These are phyloP conservation scores for Claviceps pazoutovae DNA, from an alignment of 2,329 filamentous ascomycete genomes.

Conservation along the genomic window DNA sequence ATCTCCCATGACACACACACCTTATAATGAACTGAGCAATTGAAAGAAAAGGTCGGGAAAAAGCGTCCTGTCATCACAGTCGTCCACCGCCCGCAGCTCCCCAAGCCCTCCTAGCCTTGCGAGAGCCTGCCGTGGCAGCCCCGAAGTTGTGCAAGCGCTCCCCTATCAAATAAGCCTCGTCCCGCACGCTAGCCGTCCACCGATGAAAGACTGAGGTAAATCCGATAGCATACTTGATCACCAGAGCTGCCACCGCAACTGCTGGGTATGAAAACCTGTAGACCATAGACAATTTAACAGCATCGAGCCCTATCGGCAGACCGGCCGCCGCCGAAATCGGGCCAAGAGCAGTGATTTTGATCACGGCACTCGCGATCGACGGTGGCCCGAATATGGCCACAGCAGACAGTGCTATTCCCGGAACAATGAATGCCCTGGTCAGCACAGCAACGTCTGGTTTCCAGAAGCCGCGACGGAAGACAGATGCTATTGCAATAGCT, in stretches of 20 bases:
- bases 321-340: conserved; percentile 10
- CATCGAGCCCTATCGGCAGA: conserved; percentile 18
- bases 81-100: conserved; percentile 17
- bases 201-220: conserved; percentile 49
- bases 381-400: conserved; percentile 53
- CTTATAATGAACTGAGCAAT: background rate
- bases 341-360: conserved; percentile 13
- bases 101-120: conserved; percentile 23
- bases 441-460: conserved; percentile 66
- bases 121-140: conserved; percentile 23
- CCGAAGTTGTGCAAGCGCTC: conserved; percentile 93
- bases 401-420: conserved; percentile 47
- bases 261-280: conserved; percentile 58
- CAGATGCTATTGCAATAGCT: conserved; percentile 58
- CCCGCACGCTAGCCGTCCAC: conserved; percentile 72
- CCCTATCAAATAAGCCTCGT: conserved; percentile 93
- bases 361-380: conserved; percentile 30
- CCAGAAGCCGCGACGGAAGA: conserved; percentile 62
- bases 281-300: conserved; percentile 21
- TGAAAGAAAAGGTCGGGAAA: background rate
- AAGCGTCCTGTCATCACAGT: background rate
- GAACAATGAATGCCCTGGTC: conserved; percentile 77
- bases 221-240: conserved; percentile 29
- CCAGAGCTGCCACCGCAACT: conserved; percentile 35
- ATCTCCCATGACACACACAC: too few relatives aligned